Percentiles rank a stretch among this genome's conserved stretches.
These are phyloP conservation scores for Polyporus arcularius DNA, from an alignment of 768 basidiomycete species.

Conservation along the genomic window DNA sequence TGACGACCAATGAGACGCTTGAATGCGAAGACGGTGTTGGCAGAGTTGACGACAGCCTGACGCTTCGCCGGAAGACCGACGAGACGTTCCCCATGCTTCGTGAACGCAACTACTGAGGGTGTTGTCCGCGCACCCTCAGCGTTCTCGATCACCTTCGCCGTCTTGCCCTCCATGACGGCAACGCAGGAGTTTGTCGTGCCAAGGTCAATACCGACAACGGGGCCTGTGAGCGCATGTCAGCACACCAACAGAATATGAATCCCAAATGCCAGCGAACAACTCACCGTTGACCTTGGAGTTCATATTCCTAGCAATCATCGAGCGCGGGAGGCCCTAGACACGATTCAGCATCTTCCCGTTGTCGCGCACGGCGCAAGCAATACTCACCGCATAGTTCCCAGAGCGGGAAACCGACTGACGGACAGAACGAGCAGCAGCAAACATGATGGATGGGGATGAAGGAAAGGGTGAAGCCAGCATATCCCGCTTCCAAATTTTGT, in stretches of 20 bases:
- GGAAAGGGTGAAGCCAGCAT: conserved; percentile 32
- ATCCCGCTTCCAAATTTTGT: conserved; percentile 22
- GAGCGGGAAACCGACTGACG: conserved; percentile 60
- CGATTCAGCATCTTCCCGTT: conserved; percentile 10
- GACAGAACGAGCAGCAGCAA: conserved; percentile 65
- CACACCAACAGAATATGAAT: not conserved
- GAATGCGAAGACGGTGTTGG: conserved; percentile 93
- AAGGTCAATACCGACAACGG: conserved; percentile 96
- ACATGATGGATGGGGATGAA: conserved; percentile 62
- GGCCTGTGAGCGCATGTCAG: conserved; percentile 46
- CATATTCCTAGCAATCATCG: conserved; percentile 87
- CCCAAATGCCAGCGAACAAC: conserved; percentile 27
- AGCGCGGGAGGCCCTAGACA: conserved; percentile 63
- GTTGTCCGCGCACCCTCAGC: conserved; percentile 97
- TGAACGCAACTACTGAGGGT: conserved; percentile 98
- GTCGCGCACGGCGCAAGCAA: not conserved
- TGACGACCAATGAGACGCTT: conserved; percentile 95
- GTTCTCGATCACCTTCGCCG: conserved; percentile 94
- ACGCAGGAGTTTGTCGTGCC: conserved; percentile 93
- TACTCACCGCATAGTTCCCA: conserved; percentile 62
- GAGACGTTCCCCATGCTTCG: conserved; percentile 95
- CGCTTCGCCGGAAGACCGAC: conserved; percentile 97
- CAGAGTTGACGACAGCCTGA: conserved; percentile 93
- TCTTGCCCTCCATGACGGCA: conserved; percentile 94
- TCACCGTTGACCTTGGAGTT: conserved; percentile 90